These are phyloP conservation scores for Mucor saturninus DNA, from an alignment of 371 early-diverging fungal species.

Conservation along the genomic window DNA sequence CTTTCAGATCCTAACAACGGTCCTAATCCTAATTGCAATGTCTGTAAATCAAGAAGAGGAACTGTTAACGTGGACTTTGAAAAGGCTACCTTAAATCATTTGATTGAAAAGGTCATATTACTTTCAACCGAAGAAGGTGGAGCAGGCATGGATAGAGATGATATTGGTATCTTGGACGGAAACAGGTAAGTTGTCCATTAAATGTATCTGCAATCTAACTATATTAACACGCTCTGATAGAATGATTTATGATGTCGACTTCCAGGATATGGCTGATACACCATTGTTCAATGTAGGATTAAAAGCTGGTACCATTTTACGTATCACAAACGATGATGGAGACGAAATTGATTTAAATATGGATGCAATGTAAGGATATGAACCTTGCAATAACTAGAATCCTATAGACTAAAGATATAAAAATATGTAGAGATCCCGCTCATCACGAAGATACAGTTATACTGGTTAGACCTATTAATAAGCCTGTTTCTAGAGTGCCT, in stretches of 20 bases:
- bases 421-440: background rate
- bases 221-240: conserved; percentile 30
- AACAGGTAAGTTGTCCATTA: conserved; percentile 15
- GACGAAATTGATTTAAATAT: conserved; percentile 47
- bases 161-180: conserved; percentile 55
- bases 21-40: conserved; percentile 66
- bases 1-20: conserved; percentile 53
- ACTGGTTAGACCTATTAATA: conserved; percentile 26
- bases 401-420: background rate
- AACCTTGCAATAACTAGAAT: background rate
- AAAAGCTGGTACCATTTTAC: conserved; percentile 61
- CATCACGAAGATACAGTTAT: conserved; percentile 11
- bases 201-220: background rate
- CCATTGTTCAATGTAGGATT: conserved; percentile 67
- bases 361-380: conserved; percentile 34
- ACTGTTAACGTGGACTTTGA: conserved; percentile 51
- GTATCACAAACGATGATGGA: conserved; percentile 56
- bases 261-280: conserved; percentile 77
- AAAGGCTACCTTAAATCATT: conserved; percentile 53
- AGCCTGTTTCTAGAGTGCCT: background rate
- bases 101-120: conserved; percentile 51
- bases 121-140: conserved; percentile 46
- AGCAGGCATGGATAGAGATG: conserved; percentile 53
- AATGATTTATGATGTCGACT: conserved; percentile 89
- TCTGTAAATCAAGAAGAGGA: conserved; percentile 58